phyloP scores from a whole-genome alignment of 306 rosid genomes.

The Inga laurina region DNA sequence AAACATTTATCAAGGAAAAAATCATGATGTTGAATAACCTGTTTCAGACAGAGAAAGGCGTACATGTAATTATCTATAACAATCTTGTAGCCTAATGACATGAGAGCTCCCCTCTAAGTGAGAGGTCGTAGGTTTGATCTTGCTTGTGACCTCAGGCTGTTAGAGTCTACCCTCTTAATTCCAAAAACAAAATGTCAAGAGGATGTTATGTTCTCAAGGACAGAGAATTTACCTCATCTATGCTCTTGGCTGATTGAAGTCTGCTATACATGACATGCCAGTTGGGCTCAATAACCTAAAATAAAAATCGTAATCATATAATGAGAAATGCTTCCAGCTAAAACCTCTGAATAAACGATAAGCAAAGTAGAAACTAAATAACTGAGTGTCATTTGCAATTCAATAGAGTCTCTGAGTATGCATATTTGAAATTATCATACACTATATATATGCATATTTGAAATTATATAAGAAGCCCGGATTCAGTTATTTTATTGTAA shows the following conservation, averaged over 20 bases:
- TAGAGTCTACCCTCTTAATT: no score
- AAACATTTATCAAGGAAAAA: constrained; percentile 92
- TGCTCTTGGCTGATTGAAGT: constrained; percentile 88
- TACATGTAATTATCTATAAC: neutral
- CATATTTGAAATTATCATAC: constrained; percentile 16
- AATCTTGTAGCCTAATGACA: no score
- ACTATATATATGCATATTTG: neutral
- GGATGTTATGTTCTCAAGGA: neutral
- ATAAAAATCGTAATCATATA: constrained; percentile 26
- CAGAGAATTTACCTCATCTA: constrained; percentile 74
- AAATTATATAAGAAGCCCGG: constrained; percentile 6
- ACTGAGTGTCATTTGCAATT: constrained; percentile 5
- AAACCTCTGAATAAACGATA: constrained; percentile 4
- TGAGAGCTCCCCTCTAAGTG: no score
- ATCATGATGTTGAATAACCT: constrained; percentile 96
- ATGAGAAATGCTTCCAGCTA: constrained; percentile 15
- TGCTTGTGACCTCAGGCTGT: no score
- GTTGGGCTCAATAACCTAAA: constrained; percentile 93
- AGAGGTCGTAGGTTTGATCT: no score
- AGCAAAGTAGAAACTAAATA: constrained; percentile 7
- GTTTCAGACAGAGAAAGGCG: constrained; percentile 44
- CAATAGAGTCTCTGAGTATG: neutral
- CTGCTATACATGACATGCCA: constrained; percentile 92
- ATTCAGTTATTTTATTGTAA: constrained; percentile 21
- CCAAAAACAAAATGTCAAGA: neutral